Base-by-base conservation (phyloP, 345 rosid genomes). In the Corchorus capsularis region DNA sequence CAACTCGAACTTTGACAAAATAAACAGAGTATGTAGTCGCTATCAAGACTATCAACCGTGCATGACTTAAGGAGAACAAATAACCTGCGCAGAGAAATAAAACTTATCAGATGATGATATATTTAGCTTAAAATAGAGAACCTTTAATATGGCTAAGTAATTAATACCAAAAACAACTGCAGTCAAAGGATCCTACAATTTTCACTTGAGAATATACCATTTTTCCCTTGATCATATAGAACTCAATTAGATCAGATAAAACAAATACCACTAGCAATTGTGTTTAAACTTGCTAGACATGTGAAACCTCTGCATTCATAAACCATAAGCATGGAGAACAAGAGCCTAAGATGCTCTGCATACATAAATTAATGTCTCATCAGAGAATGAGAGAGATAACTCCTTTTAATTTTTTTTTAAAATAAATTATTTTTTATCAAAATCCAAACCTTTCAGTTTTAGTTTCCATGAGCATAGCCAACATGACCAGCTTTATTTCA, bases 1-100 rank as follows among this genome's bases (percentile, higher is more conserved):
- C 99, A 82, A 90, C 94, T 70, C 88, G 89, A 80, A 88, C 94
- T 92, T 90, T 88, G 75, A 96, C 98, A 77, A 84, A 91, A 68
- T 96, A 96, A 78, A 96, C 73, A 19, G 95, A 87, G 75, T 96
- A 96, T 41, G 83, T 46, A 8, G 83, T 82, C 2, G 97, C 97
- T 85, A 92, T 63, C 72, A 96, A 82, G 80, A 96, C 90, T 80
- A 96, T 91, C 82, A 94, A 70, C 19, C 97, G 91, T 41, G 99
- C 99, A 88, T 96, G 97, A 77, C 87, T 94, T 55, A 86, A 85
- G 77, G 98, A 92, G 87, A 96, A 91, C 78, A 96, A 85, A 82
- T 94, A 96, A 78, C 93, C 99, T 95, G 94, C 89, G 78, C 8
- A 55, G 17, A 41, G 53, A 41, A 50, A 72, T 6, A 13, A 12